Evolutionary conservation across 2,329 filamentous ascomycete species (phyloP), one percentile per base, ranked within the genome.

Genomic region (Thielaviopsis populi): DNA sequence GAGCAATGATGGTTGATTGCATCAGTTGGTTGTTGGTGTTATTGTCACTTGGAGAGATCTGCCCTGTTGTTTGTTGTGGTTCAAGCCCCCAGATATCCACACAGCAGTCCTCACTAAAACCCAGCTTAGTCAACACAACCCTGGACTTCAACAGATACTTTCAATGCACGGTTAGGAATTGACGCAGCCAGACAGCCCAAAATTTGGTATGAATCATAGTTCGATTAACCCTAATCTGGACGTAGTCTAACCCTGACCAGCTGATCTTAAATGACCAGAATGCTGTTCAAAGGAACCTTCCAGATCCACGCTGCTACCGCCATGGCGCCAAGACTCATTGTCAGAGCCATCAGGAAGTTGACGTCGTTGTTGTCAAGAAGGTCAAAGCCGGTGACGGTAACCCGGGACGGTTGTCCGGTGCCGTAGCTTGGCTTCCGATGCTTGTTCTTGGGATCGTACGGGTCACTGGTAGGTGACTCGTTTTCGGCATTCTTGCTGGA

Each of bases 341-440:
- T 78, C 15, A 83, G 79, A 0, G 92, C 91, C 92, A 96, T 97
- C 64, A 92, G 73, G 65, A 96, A 83, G 73, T 99, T 99, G 69
- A 99, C 91, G 63, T 89, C 88, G 73, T 99, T 99, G 74, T 99
- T 99, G 74, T 95, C 91, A 65, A 99, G 77, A 67, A 95, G 73
- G 72, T 96, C 82, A 82, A 75, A 78, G 61, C 72, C 90, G 68
- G 78, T 87, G 74, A 88, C 83, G 6, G 86, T 74, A 4, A 84
- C 76, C 19, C 87, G 77, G 61, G 84, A 85, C 66, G 86, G 81
- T 69, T 78, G 79, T 64, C 79, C 75, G 65, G 79, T 76, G 1
- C 82, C 75, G 76, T 81, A 80, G 70, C 77, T 83, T 6, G 79
- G 69, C 69, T 74, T 75, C 53, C 80, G 76, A 64, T 79, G 74